A percentile compares a stretch with the other conserved stretches of the same genome.
These are phyloP conservation scores for Teratosphaeria viscida DNA, from an alignment of 2,329 filamentous ascomycete species.

Conservation along the genomic window DNA sequence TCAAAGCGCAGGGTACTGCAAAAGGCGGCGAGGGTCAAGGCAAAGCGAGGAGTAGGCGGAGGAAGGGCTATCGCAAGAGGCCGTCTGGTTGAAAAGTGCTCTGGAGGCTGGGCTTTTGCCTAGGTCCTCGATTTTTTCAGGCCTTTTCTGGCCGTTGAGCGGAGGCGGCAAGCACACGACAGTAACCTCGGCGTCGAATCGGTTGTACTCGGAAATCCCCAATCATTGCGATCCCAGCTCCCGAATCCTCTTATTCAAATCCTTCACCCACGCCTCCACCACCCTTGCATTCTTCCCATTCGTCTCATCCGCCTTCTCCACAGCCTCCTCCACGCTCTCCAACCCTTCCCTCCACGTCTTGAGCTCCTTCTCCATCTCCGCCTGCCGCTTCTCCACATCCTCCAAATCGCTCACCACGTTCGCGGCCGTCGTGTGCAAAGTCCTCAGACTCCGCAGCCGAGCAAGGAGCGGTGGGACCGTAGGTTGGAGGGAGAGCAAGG, in stretches of 20 bases:
- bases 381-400: conserved; percentile 67
- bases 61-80: neutral
- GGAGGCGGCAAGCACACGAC: neutral
- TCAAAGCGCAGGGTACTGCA: neutral
- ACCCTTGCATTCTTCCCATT: conserved; percentile 72
- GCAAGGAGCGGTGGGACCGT: conserved; percentile 78
- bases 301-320: conserved; percentile 57
- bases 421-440: conserved; percentile 79
- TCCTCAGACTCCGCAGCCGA: conserved; percentile 68
- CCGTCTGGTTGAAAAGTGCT: neutral
- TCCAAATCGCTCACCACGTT: conserved; percentile 68
- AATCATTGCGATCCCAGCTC: conserved; percentile 6
- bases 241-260: conserved; percentile 66
- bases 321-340: conserved; percentile 63
- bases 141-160: neutral
- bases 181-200: neutral
- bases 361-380: conserved; percentile 73
- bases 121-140: neutral
- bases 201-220: neutral
- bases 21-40: neutral
- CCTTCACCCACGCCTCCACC: conserved; percentile 84
- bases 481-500: conserved; percentile 76
- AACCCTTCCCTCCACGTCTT: conserved; percentile 76
- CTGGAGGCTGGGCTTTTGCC: neutral
- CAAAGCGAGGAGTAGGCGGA: neutral